These are phyloP conservation scores for Tetradesmus obliquus DNA, from an alignment of 139 green algal species.

Conservation along the genomic window DNA sequence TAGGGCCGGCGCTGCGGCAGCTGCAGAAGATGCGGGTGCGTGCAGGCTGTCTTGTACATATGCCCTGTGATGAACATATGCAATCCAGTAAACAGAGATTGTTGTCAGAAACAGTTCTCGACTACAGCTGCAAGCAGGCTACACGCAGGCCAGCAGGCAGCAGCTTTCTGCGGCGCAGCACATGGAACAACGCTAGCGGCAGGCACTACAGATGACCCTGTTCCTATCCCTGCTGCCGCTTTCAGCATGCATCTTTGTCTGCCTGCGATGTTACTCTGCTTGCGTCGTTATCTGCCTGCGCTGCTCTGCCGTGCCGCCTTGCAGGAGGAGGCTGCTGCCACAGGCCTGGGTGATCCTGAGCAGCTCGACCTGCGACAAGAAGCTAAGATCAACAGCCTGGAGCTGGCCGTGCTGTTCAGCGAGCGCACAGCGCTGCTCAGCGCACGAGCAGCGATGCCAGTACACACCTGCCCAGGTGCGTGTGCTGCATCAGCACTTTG, in stretches of 20 bases:
- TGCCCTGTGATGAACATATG: not conserved
- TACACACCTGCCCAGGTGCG: constrained; percentile 62
- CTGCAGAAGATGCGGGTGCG: constrained; percentile 47
- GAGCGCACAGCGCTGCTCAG: constrained; percentile 55
- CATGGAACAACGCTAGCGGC: too few relatives aligned
- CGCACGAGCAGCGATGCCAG: constrained; percentile 48
- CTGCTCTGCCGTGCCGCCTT: constrained; percentile 14
- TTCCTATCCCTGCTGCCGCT: too few relatives aligned
- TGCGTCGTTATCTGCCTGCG: not conserved
- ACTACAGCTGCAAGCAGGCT: too few relatives aligned
- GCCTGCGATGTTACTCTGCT: not conserved
- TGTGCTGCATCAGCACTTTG: not conserved
- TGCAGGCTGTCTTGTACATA: not conserved
- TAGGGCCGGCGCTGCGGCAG: constrained; percentile 49
- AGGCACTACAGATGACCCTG: too few relatives aligned
- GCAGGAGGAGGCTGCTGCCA: constrained; percentile 39
- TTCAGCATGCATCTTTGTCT: too few relatives aligned
- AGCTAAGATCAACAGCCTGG: constrained; percentile 45
- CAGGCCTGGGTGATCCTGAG: constrained; percentile 41
- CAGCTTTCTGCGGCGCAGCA: too few relatives aligned
- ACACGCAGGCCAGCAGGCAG: too few relatives aligned
- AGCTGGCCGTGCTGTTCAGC: constrained; percentile 55
- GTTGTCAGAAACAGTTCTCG: too few relatives aligned
- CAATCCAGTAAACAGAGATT: too few relatives aligned
- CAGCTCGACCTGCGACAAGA: constrained; percentile 47